phyloP scores from a whole-genome alignment of 805 yeast genomes.

The Yarrowia sp. region DNA sequence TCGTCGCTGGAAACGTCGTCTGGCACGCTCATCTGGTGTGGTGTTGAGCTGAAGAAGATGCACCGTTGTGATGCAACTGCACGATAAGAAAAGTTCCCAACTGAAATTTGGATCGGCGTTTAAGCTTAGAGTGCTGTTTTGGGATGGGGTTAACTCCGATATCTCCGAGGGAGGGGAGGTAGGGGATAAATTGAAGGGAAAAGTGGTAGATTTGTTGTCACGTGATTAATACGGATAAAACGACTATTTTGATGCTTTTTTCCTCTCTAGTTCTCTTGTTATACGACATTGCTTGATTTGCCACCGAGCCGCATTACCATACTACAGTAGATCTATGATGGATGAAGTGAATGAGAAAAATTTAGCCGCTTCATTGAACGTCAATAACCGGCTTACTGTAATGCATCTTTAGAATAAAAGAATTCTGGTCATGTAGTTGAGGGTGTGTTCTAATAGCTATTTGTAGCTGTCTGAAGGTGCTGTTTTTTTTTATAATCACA shows the following conservation, averaged over 20 bases:
- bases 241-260: no score
- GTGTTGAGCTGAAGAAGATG: neutral
- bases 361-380: no score
- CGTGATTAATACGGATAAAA: neutral
- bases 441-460: no score
- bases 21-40: conserved; percentile 1
- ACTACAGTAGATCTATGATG: no score
- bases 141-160: conserved; percentile 5
- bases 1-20: conserved; percentile 25
- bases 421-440: no score
- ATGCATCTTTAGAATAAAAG: no score
- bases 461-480: no score
- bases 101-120: conserved; percentile 1
- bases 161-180: neutral
- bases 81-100: conserved; percentile 22
- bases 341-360: no score
- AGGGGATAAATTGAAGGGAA: neutral
- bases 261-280: no score
- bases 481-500: no score
- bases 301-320: neutral
- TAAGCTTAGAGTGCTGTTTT: neutral
- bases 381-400: no score
- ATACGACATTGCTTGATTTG: neutral
- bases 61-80: neutral
- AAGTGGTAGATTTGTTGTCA: neutral